Base-by-base conservation (phyloP, 2,329 filamentous ascomycete species). In the Arthrobotrys sphaeroides region DNA sequence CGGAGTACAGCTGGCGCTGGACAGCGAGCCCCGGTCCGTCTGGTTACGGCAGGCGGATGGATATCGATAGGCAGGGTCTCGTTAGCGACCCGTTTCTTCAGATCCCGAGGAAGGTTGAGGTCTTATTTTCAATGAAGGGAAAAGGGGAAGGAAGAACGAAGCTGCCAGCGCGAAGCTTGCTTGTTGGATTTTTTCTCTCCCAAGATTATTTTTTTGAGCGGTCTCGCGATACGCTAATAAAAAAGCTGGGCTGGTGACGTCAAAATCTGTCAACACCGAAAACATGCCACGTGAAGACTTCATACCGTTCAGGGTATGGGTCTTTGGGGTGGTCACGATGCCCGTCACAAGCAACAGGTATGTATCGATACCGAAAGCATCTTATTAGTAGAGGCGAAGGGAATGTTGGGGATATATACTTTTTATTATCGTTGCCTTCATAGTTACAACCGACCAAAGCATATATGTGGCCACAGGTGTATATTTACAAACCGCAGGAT, bases 251-350 rank as follows among this genome's bases (percentile, higher is more conserved):
- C 5, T 13, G n/a, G 67, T 72, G 67, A 72, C 67, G 67, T 72
- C 67, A 72, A 69, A 72, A 18, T 40, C 16, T 59, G 26, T 55
- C 57, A 55, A 55, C 57, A 45, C 55, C 28, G 16, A 47, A 64
- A 60, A 53, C 38, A 47, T 59, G 24, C 45, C 67, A 72, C 59
- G 67, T 72, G 67, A 72, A 72, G 18, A 49, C n/a, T 33, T n/a
- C 26, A n/a, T n/a, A n/a, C n/a, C n/a, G n/a, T n/a, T n/a, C 20
- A 18, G 20, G n/a, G n/a, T n/a, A n/a, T n/a, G n/a, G n/a, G n/a
- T n/a, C n/a, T n/a, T n/a, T n/a, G n/a, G n/a, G n/a, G n/a, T n/a
- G 16, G 62, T 55, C 47, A 55, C 47, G 62, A 67, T 67, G 47
- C 4, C 24, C 6, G n/a, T 57, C 62, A 57, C 61, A 55, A 24